phyloP scores from a whole-genome alignment of 2,329 filamentous ascomycete genomes.

The Didymella sp. region DNA sequence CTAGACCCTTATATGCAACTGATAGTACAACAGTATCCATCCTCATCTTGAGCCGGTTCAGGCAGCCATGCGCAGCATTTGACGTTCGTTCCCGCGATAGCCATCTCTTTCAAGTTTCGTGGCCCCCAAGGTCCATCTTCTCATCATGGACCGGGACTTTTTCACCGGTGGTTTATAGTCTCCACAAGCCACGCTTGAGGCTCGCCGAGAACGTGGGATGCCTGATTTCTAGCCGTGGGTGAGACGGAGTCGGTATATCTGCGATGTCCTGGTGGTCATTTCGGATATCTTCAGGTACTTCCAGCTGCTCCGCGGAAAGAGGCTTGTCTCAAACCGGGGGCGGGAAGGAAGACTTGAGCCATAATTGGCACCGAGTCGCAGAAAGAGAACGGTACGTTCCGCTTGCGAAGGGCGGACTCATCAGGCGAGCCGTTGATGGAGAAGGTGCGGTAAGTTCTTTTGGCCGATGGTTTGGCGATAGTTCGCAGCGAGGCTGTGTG shows the following conservation, averaged over 20 bases:
- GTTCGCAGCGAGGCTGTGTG: conserved; percentile 18
- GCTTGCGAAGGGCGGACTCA: conserved; percentile 2
- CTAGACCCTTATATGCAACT: conserved; percentile 11
- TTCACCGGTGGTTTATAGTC: conserved; percentile 3
- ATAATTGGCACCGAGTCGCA: conserved; percentile 4
- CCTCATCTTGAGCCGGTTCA: neutral
- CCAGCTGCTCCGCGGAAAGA: conserved; percentile 5
- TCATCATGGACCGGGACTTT: conserved; percentile 11
- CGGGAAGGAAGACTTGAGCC: neutral
- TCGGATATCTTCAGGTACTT: conserved; percentile 3
- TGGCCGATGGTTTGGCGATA: conserved; percentile 17
- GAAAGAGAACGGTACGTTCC: neutral
- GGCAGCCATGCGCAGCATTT: conserved; percentile 9
- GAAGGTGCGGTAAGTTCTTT: conserved; percentile 2
- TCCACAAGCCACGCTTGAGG: conserved; percentile 19
- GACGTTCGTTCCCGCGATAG: neutral
- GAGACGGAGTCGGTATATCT: conserved; percentile 1
- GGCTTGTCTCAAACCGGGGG: conserved; percentile 14
- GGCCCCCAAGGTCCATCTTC: conserved; percentile 11
- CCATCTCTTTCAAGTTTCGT: conserved; percentile 10
- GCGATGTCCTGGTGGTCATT: neutral
- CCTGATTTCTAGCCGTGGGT: conserved; percentile 5
- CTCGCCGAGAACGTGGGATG: conserved; percentile 10
- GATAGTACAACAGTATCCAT: neutral
- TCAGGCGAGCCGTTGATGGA: conserved; percentile 11